Evolutionary conservation across 2,329 filamentous ascomycete genomes (phyloP).

Genomic region (Escovopsis sp.): DNA sequence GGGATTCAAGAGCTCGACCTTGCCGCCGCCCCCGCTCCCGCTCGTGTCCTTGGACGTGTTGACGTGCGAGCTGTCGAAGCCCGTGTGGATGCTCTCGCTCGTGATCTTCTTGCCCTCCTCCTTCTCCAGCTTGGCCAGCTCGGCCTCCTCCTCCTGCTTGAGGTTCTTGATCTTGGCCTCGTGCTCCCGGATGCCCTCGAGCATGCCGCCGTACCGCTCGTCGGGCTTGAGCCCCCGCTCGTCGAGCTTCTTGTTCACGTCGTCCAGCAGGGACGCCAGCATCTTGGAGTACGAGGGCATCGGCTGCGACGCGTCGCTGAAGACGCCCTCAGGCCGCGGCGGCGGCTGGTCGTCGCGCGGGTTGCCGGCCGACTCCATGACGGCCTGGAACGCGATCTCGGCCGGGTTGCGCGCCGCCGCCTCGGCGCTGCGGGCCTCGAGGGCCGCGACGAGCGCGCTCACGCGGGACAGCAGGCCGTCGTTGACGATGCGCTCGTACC

Average conservation of each 20-base stretch:
- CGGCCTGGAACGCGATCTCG: constrained; percentile 73
- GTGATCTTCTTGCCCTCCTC: constrained; percentile 86
- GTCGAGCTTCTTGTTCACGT: constrained; percentile 74
- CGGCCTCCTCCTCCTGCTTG: constrained; percentile 58
- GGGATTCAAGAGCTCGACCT: constrained; percentile 67
- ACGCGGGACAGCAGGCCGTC: constrained; percentile 80
- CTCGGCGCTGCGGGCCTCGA: constrained; percentile 59
- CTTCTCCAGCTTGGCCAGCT: constrained; percentile 69
- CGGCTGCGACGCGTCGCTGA: constrained; percentile 55
- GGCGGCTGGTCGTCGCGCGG: constrained; percentile 62
- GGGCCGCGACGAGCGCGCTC: constrained; percentile 56
- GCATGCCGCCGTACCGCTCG: constrained; percentile 58
- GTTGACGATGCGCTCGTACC: constrained; percentile 88
- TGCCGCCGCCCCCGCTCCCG: constrained; percentile 4
- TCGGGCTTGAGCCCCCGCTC: constrained; percentile 47
- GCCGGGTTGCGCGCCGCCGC: constrained; percentile 52
- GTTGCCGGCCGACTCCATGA: constrained; percentile 68
- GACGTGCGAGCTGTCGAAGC: constrained; percentile 79
- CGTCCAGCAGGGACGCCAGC: constrained; percentile 92
- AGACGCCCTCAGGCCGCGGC: constrained; percentile 62
- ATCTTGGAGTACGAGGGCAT: constrained; percentile 87
- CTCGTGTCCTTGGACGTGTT: constrained; percentile 40
- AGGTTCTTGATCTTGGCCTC: constrained; percentile 62
- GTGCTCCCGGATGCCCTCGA: constrained; percentile 64
- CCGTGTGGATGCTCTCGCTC: constrained; percentile 74